Conservation (phyloP, 192 early-diverging fungal species). For the Coemansia sp. region DNA sequence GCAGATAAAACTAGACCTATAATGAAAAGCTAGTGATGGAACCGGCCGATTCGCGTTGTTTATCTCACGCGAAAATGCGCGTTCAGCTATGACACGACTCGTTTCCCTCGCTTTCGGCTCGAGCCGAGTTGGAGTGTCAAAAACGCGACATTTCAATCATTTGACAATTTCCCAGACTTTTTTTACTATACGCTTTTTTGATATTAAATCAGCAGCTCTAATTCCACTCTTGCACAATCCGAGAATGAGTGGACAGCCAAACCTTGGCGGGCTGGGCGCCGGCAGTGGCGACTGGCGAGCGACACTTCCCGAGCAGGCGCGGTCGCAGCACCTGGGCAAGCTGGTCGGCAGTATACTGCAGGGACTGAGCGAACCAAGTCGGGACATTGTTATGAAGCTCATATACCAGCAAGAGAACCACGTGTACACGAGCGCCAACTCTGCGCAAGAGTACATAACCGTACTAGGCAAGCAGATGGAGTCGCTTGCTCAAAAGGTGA, state of each 20-base stretch:
- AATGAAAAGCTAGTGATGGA: neutral
- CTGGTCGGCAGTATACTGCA: conserved; percentile 19
- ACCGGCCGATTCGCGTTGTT: neutral
- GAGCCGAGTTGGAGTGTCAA: neutral
- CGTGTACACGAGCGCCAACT: conserved; percentile 10
- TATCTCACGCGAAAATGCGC: neutral
- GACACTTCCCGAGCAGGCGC: conserved; percentile 18
- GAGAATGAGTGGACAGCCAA: conserved; percentile 34
- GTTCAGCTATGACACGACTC: neutral
- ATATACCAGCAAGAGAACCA: conserved; percentile 18
- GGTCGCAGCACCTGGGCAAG: conserved; percentile 15
- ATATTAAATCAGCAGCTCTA: neutral
- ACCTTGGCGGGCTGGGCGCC: conserved; percentile 6
- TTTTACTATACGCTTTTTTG: neutral
- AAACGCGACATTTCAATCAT: neutral
- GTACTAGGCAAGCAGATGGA: conserved; percentile 10
- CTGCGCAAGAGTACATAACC: conserved; percentile 35
- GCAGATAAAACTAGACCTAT: neutral
- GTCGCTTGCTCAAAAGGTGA: conserved; percentile 19
- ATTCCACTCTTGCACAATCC: neutral
- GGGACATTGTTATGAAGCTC: conserved; percentile 2
- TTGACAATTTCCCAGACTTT: no score
- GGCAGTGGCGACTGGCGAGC: conserved; percentile 34
- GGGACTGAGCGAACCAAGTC: conserved; percentile 14
- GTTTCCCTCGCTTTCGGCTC: neutral